Evolutionary conservation across 2,329 filamentous ascomycete species (phyloP).

Genomic region (Colletotrichum cordylinicola): DNA sequence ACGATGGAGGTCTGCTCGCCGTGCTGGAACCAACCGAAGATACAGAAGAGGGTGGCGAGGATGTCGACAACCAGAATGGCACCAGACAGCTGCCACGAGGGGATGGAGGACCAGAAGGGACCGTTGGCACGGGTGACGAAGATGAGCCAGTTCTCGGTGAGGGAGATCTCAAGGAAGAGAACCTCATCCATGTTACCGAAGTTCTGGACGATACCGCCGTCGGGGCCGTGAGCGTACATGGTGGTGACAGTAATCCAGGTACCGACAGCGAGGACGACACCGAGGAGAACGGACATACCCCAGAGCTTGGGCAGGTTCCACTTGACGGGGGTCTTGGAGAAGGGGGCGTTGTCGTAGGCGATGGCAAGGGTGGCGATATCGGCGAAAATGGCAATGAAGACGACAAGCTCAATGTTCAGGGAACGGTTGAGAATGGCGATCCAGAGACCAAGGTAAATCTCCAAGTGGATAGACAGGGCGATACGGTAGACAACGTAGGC

Average conservation of each 20-base stretch:
- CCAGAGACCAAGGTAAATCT: constrained; percentile 92
- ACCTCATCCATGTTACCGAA: constrained; percentile 82
- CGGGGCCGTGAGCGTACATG: constrained; percentile 71
- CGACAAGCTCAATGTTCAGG: constrained; percentile 85
- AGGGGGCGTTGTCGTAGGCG: constrained; percentile 82
- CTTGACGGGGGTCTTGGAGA: constrained; percentile 66
- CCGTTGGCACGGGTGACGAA: constrained; percentile 95
- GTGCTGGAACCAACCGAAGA: constrained; percentile 81
- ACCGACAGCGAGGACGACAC: constrained; percentile 79
- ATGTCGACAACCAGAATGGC: constrained; percentile 85
- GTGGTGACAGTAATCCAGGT: constrained; percentile 91
- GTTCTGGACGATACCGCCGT: constrained; percentile 90
- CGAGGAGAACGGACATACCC: constrained; percentile 88
- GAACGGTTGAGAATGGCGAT: constrained; percentile 86
- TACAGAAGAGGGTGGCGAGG: constrained; percentile 82
- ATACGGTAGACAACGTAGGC: constrained; percentile 96
- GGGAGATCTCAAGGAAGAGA: constrained; percentile 87
- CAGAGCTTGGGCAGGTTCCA: constrained; percentile 95
- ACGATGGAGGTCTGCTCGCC: constrained; percentile 76
- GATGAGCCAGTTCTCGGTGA: constrained; percentile 96
- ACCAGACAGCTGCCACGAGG: constrained; percentile 82
- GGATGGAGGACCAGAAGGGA: constrained; percentile 88
- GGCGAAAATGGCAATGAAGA: constrained; percentile 95
- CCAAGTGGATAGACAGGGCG: constrained; percentile 86
- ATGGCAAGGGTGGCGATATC: constrained; percentile 92